phyloP scores from a whole-genome alignment of 2,329 filamentous ascomycete species.

The Botrytis tulipae region DNA sequence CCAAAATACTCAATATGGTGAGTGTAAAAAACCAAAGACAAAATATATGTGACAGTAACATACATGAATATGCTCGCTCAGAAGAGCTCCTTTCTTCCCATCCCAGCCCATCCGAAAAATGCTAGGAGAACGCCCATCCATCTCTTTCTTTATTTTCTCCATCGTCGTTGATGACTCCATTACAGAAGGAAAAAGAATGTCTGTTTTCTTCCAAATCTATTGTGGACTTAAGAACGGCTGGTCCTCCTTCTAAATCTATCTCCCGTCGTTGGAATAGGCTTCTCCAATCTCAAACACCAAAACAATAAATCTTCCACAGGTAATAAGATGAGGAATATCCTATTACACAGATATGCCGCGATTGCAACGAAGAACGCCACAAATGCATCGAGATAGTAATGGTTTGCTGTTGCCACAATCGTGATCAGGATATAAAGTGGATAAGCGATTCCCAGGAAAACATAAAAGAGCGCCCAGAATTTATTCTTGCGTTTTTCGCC shows the following conservation, averaged over 20 bases:
- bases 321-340: constrained; percentile 49
- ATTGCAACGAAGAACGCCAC: constrained; percentile 48
- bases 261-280: constrained; percentile 50
- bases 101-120: background rate
- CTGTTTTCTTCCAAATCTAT: background rate
- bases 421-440: constrained; percentile 48
- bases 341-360: constrained; percentile 48
- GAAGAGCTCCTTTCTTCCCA: background rate
- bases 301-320: constrained; percentile 50
- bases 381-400: constrained; percentile 53
- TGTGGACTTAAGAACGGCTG: background rate
- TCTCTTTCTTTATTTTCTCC: background rate
- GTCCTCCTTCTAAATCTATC: constrained; percentile 33
- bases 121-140: constrained; percentile 1
- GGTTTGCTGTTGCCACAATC: constrained; percentile 55
- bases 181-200: background rate
- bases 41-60: background rate
- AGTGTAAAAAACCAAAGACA: background rate
- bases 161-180: background rate
- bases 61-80: constrained; percentile 1
- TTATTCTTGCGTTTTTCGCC: constrained; percentile 45
- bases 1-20: background rate
- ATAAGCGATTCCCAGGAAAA: constrained; percentile 45
- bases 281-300: constrained; percentile 48
- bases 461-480: constrained; percentile 46